Conservation (phyloP, 2,329 filamentous ascomycete genomes). For the Didymella segeticola region DNA sequence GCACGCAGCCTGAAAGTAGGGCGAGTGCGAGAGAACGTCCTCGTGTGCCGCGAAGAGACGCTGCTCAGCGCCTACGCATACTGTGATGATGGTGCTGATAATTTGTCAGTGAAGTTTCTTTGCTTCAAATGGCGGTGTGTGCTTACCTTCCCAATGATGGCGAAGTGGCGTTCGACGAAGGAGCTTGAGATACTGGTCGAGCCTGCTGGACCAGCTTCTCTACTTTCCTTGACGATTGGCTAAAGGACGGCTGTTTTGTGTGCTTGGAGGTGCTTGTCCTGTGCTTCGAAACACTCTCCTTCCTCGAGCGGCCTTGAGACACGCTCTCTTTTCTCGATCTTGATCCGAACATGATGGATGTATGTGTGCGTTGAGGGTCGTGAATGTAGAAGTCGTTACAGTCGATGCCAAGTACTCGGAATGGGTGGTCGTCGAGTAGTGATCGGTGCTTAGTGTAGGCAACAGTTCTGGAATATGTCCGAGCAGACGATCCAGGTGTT, state of each 20-base stretch:
- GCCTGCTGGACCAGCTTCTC: conserved; percentile 46
- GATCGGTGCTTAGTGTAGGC: conserved; percentile 40
- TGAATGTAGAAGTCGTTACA: conserved; percentile 11
- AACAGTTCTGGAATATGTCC: conserved; percentile 35
- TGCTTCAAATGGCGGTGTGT: conserved; percentile 4
- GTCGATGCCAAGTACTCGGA: conserved; percentile 17
- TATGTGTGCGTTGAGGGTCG: conserved; percentile 20
- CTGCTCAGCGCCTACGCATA: conserved; percentile 80
- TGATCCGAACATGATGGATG: conserved; percentile 47
- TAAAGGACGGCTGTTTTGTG: conserved; percentile 49
- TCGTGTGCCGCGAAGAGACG: conserved; percentile 92
- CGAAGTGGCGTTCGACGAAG: conserved; percentile 46
- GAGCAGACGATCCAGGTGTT: conserved; percentile 31
- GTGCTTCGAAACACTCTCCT: conserved; percentile 49
- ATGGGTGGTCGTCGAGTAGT: conserved; percentile 34
- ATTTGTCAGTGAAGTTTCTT: conserved; percentile 25
- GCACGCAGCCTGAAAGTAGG: conserved; percentile 75
- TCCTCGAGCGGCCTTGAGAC: conserved; percentile 38
- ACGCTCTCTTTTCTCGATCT: conserved; percentile 45
- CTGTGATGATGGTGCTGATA: conserved; percentile 70
- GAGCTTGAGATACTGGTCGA: conserved; percentile 35
- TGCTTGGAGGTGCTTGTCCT: conserved; percentile 45
- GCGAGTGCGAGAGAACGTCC: conserved; percentile 78
- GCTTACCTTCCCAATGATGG: conserved; percentile 48
- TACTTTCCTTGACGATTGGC: conserved; percentile 42